Evolutionary conservation across 306 rosid species (phyloP).

Genomic region (cucumber (Cucumis sativus)): DNA sequence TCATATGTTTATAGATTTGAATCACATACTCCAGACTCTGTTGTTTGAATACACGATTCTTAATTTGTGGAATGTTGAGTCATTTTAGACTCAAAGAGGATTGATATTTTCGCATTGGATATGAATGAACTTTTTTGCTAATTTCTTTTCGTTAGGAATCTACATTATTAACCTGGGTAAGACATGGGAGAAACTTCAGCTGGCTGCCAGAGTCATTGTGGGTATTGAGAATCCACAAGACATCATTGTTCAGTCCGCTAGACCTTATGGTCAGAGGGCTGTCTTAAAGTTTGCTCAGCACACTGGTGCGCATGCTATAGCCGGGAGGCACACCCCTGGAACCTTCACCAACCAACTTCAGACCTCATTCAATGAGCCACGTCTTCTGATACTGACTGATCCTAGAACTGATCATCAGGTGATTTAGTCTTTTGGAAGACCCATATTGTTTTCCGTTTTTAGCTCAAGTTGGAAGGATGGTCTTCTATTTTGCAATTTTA

Average conservation of each 20-base stretch:
- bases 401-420: slow-evolving; percentile 97
- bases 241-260: slow-evolving; percentile 79
- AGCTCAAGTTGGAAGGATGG: neutral
- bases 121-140: neutral
- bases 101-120: neutral
- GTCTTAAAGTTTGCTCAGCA: slow-evolving; percentile 82
- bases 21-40: neutral
- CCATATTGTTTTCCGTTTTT: neutral
- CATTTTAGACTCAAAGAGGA: neutral
- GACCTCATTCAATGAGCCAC: slow-evolving; percentile 77
- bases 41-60: neutral
- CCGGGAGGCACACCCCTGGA: slow-evolving; percentile 91
- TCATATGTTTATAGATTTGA: neutral
- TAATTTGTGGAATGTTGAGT: neutral
- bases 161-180: slow-evolving; percentile 75
- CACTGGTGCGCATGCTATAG: slow-evolving; percentile 84
- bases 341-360: slow-evolving; percentile 84
- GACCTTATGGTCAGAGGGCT: slow-evolving; percentile 92
- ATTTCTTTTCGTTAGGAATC: slow-evolving; percentile 29
- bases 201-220: slow-evolving; percentile 82
- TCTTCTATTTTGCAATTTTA: neutral
- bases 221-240: slow-evolving; percentile 79
- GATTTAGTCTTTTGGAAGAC: neutral
- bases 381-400: slow-evolving; percentile 78
- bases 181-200: slow-evolving; percentile 80